Base-by-base conservation (phyloP, 2,329 filamentous ascomycete genomes). In the Colletotrichum endophyticum region DNA sequence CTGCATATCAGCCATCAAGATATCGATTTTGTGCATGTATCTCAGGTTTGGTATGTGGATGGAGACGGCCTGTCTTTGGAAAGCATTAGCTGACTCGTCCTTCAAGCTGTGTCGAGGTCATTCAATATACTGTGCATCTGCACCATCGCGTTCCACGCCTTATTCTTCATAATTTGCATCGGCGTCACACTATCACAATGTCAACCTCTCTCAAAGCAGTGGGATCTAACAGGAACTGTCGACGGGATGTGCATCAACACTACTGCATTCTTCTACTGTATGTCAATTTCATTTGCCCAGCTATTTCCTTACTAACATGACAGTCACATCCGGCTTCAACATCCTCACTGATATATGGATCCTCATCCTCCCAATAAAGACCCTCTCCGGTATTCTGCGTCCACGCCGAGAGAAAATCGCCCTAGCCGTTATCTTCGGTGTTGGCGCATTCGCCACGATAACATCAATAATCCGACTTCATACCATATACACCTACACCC, bases 321-420 rank as follows among this genome's bases (percentile, higher is more conserved):
- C 70, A 86, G 84, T 84, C 64, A 87, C 86, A 0, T 86, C 85
- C 11, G 80, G 80, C 22, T 84, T 87, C 78, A 89, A 89, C 78
- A 89, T 90, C 49, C 9, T 88, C 8, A 86, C 88, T 5, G 88
- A 90, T 72, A 75, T 87, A 39, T 86, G 85, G 79, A 86, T 90
- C 53, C 82, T 89, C 8, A 67, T 82, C 1, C 81, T 90, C 2
- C 88, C 88, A 2, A 81, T 90, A 44, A 83, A 82, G 2, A 86
- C 88, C 2, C 82, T 90, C 0, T 81, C 85, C 0, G 83, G 83
- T 4, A 84, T 91, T 5, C 84, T 88, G 72, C 88, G 91, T 8
- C 87, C 89, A 0, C 81, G 80, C 6, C 84, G 84, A 5, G 88
- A 90, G 72, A 90, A 91, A 70, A 80, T 89, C 16, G 90, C 89